Evolutionary conservation across 2,329 filamentous ascomycete species (phyloP), one percentile per base, ranked within the genome.

Genomic region (Fusarium proliferatum): DNA sequence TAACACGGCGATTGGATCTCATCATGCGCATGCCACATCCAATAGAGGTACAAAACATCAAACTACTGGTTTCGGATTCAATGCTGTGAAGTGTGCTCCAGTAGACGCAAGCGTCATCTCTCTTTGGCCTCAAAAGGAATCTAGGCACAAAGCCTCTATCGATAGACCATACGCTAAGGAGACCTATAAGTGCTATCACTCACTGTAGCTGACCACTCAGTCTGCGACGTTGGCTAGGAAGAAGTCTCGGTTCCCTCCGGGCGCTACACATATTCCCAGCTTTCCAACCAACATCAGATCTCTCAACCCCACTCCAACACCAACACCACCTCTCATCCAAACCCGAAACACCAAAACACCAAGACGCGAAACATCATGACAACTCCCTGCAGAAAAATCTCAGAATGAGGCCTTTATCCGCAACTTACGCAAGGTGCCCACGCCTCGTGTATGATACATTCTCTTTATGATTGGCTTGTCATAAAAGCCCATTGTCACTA

Each of bases 351-450:
- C 33, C 61, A 69, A 75, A 74, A 74, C 61, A 71, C 56, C 57
- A 76, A 72, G 64, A 67, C 64, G 43, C 68, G 74, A 75, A 76
- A 76, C 69, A 68, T 67, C 60, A 52, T 55, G 61, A 73, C 49
- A 59, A 9, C 45, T 51, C 67, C 53, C 53, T 75, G 59, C 61
- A 64, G 53, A 53, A 71, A 33, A 48, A 13, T 15, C 17, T 46
- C 38, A 57, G 33, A 39, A 58, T 42, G 38, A 64, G n/a, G 48
- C 51, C 39, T 48, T 67, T 73, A 34, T 52, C 28, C 36, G 28
- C 46, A 36, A 51, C 39, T 62, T 49, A 64, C 61, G 61, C 65
- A 67, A 74, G 61, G 42, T 41, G 55, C 53, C n/a, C 43, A 53
- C 41, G n/a, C 65, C 26, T 56, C 42, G 23, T 38, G 58, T 36